phyloP scores from a whole-genome alignment of 352 stramenopile genomes.

The Phytophthora hybrid region DNA sequence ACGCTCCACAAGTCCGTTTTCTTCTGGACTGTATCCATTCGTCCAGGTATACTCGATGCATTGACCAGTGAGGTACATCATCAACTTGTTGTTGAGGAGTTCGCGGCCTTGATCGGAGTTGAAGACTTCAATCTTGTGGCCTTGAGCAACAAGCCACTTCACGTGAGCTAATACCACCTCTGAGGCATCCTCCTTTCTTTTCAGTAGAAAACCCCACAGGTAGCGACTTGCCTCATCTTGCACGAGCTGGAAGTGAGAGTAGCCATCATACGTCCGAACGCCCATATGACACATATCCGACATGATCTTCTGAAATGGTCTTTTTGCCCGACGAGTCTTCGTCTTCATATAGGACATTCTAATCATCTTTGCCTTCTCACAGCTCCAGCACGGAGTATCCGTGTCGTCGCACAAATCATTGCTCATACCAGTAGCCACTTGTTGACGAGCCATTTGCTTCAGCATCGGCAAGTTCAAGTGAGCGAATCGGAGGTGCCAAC shows the following conservation, averaged over 20 bases:
- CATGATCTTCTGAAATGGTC: slow-evolving; percentile 24
- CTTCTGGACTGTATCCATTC: not conserved
- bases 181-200: not conserved
- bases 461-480: slow-evolving; percentile 9
- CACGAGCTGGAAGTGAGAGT: slow-evolving; percentile 18
- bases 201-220: not conserved
- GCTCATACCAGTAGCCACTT: slow-evolving; percentile 1
- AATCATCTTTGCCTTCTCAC: slow-evolving; percentile 6
- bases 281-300: slow-evolving; percentile 22
- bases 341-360: slow-evolving; percentile 21
- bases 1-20: not conserved
- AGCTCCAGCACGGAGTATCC: slow-evolving; percentile 9
- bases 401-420: not conserved
- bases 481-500: slow-evolving; percentile 19
- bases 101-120: not conserved
- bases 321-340: not conserved
- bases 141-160: no score
- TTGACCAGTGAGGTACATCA: not conserved
- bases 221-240: not conserved
- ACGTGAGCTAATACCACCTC: not conserved
- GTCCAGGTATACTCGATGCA: not conserved
- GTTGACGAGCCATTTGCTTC: slow-evolving; percentile 9
- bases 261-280: slow-evolving; percentile 1
- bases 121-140: not conserved
- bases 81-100: not conserved